Percentiles rank a stretch among this genome's conserved stretches.
Evolutionary conservation across 176 grass and related monocot species (phyloP).

Genomic region (Aegilops speltoides): DNA sequence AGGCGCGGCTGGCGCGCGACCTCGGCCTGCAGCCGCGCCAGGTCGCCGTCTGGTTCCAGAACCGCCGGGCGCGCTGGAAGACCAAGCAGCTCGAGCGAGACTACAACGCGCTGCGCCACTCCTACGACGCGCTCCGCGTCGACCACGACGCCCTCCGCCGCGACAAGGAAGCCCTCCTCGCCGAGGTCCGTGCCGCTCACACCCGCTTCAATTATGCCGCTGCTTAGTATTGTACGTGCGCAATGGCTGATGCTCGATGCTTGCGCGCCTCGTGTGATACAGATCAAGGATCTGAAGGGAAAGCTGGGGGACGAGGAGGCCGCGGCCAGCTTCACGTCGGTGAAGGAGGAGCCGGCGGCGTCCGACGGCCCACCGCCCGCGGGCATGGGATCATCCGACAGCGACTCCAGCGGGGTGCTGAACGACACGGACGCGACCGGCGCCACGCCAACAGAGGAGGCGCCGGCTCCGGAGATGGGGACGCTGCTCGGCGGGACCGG

Average conservation of each 20-base stretch:
- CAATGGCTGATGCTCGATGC: slow-evolving; percentile 4
- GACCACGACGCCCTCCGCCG: slow-evolving; percentile 55
- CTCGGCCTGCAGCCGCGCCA: slow-evolving; percentile 92
- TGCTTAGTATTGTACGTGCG: neutral
- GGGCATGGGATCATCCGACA: slow-evolving; percentile 59
- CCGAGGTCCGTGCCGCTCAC: slow-evolving; percentile 39
- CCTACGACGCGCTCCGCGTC: slow-evolving; percentile 47
- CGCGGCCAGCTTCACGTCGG: slow-evolving; percentile 58
- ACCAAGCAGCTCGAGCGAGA: slow-evolving; percentile 95
- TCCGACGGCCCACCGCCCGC: slow-evolving; percentile 36
- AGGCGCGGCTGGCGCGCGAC: slow-evolving; percentile 72
- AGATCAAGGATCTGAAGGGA: slow-evolving; percentile 77
- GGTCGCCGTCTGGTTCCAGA: slow-evolving; percentile 97
- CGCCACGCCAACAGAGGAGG: neutral
- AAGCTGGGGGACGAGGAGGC: slow-evolving; percentile 56
- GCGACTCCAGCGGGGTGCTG: slow-evolving; percentile 71
- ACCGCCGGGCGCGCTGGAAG: slow-evolving; percentile 96
- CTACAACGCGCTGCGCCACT: slow-evolving; percentile 52
- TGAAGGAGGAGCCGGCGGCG: slow-evolving; percentile 60
- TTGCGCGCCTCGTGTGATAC: neutral
- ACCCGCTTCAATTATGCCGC: neutral
- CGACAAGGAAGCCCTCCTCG: slow-evolving; percentile 61
- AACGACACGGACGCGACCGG: slow-evolving; percentile 42
- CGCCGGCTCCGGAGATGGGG: neutral
- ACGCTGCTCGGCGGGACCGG: slow-evolving; percentile 7